Evolutionary conservation across 129 eudicot species (phyloP).

Genomic region (Glebionis coronaria): DNA sequence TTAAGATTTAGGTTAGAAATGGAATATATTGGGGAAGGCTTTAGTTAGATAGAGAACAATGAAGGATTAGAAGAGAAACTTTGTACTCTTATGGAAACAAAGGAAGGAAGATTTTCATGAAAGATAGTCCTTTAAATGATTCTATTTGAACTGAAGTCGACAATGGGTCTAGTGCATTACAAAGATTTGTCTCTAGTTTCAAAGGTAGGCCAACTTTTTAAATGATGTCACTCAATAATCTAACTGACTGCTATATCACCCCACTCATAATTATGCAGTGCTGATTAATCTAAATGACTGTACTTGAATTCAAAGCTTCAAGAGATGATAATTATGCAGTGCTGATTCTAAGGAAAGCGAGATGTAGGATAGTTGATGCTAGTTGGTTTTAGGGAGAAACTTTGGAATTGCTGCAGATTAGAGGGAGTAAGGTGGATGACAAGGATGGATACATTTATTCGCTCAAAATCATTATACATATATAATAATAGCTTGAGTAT

Average conservation of each 20-base stretch:
- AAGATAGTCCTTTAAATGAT: neutral
- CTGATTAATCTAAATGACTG: no score
- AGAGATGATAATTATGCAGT: no score
- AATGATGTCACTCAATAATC: no score
- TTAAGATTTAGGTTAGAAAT: neutral
- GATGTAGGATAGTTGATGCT: neutral
- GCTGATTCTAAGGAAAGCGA: no score
- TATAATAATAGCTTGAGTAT: neutral
- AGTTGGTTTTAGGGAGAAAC: neutral
- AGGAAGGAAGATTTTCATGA: conserved; percentile 1
- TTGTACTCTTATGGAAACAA: neutral
- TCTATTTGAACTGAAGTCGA: no score
- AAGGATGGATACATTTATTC: neutral
- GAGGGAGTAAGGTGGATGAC: neutral
- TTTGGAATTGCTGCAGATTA: neutral
- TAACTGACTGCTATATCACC: no score
- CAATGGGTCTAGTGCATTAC: neutral
- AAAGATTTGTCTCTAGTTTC: neutral
- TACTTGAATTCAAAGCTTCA: no score
- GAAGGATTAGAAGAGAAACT: neutral
- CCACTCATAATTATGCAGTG: no score
- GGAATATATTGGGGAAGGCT: neutral
- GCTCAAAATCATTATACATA: no score
- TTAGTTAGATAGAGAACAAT: neutral
- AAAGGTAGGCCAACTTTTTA: no score